Evolutionary conservation across 2,329 filamentous ascomycete species (phyloP), one percentile per base, ranked within the genome.

Genomic region (Geosmithia flava): DNA sequence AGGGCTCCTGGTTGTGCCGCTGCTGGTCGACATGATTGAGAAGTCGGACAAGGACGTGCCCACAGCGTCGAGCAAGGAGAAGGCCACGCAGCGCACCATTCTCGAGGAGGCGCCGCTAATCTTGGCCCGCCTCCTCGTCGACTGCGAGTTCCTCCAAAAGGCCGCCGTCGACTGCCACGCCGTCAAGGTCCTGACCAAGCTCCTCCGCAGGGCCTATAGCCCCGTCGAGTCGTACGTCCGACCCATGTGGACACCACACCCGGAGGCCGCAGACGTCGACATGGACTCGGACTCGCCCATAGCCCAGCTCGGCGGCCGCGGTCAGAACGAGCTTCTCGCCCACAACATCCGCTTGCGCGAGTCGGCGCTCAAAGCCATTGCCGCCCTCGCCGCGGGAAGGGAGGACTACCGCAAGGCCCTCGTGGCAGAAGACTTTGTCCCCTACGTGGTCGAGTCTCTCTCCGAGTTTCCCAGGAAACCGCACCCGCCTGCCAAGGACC

Each of bases 371-470:
- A 82, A 83, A 57, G 89, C 88, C 2, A 69, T 97, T 49, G 86
- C 86, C n/a, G 84, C 88, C 2, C 70, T 97, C 46, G 80, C 86
- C 2, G 80, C 86, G 2, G 83, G 84, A 55, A 88, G 89, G 57
- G 89, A 97, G 55, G 80, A 85, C 20, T 87, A 91, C 58, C 77
- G 90, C 42, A 95, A 94, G 59, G 75, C 77, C 0, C 77, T 97
- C 44, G 85, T 93, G 47, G 83, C 90, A 20, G 80, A 87, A 55
- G 87, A 89, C n/a, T 78, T 86, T 46, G 74, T 95, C 43, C 76
- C 81, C 1, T 89, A 85, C 59, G 82, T 97, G 47, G 83, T 94
- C 42, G 87, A 95, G 56, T 93, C 89, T 1, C 74, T 97, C 43
- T 65, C 59, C 2, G 64, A 68, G 47, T 81, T 76, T 29, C 74